These are phyloP conservation scores for Vicia villosa DNA, from an alignment of 306 rosid genomes.

Conservation along the genomic window DNA sequence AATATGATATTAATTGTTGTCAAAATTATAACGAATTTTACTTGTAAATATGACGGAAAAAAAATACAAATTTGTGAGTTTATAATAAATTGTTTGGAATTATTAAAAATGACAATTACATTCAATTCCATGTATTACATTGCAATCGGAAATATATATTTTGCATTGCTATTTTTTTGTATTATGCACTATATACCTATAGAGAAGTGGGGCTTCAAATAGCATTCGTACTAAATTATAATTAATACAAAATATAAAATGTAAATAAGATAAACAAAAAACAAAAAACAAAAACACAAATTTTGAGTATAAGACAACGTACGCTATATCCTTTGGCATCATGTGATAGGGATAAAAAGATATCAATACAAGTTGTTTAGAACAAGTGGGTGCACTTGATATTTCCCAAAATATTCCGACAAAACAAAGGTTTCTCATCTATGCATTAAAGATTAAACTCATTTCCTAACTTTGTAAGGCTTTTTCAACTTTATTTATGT, in stretches of 20 bases:
- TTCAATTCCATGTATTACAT: too few relatives aligned
- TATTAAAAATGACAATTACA: too few relatives aligned
- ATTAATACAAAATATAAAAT: neutral
- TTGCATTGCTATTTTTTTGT: too few relatives aligned
- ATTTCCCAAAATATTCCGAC: slow-evolving; percentile 13
- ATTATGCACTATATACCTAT: too few relatives aligned
- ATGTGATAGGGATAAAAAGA: neutral
- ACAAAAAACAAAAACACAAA: neutral
- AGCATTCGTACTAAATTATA: neutral
- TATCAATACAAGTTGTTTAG: neutral
- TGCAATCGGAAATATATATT: too few relatives aligned
- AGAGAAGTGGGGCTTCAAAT: neutral
- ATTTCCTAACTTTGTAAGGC: slow-evolving; percentile 2
- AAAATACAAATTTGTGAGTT: too few relatives aligned
- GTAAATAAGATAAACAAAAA: neutral
- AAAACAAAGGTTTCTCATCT: slow-evolving; percentile 4
- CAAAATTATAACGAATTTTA: too few relatives aligned
- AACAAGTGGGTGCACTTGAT: slow-evolving; percentile 8
- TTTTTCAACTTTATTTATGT: neutral
- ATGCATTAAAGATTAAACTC: neutral
- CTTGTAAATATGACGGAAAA: too few relatives aligned
- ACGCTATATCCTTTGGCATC: slow-evolving; percentile 7
- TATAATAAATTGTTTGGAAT: too few relatives aligned
- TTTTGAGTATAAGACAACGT: slow-evolving; percentile 2
- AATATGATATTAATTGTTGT: too few relatives aligned